phyloP scores from a whole-genome alignment of 2,329 filamentous ascomycete species.

The Metarhizium anisopliae region DNA sequence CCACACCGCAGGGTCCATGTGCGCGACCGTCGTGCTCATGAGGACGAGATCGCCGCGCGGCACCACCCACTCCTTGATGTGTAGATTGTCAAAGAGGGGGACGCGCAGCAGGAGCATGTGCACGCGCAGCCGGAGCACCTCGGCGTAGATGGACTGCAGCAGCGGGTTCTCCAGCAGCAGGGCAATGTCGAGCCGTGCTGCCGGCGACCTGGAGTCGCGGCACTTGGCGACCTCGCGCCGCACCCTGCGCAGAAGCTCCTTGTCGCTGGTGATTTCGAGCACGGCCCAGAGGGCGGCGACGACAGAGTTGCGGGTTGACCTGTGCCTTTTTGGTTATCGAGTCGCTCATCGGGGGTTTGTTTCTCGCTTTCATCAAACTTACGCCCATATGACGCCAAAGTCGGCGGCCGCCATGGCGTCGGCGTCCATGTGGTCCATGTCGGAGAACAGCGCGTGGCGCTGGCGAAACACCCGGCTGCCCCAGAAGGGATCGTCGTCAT shows the following conservation, averaged over 20 bases:
- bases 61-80: background rate
- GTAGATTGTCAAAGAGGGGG: background rate
- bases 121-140: background rate
- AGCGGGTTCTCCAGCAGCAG: background rate
- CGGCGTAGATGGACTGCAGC: conserved; percentile 3
- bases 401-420: background rate
- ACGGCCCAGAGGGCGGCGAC: background rate
- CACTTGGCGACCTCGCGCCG: background rate
- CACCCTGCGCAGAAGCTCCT: background rate
- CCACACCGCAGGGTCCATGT: background rate
- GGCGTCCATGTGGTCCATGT: background rate
- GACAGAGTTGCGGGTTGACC: background rate
- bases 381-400: background rate
- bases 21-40: background rate
- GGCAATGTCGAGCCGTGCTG: background rate
- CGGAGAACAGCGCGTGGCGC: background rate
- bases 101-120: background rate
- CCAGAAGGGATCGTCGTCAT: background rate
- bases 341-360: no score
- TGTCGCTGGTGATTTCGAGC: background rate
- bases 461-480: background rate
- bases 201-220: background rate
- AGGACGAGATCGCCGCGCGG: background rate
- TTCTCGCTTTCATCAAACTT: background rate
- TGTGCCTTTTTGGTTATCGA: background rate